A percentile compares a stretch with the other conserved stretches of the same genome.
Evolutionary conservation across 129 eudicot genomes (phyloP).

Genomic region (Flaveria brownii): DNA sequence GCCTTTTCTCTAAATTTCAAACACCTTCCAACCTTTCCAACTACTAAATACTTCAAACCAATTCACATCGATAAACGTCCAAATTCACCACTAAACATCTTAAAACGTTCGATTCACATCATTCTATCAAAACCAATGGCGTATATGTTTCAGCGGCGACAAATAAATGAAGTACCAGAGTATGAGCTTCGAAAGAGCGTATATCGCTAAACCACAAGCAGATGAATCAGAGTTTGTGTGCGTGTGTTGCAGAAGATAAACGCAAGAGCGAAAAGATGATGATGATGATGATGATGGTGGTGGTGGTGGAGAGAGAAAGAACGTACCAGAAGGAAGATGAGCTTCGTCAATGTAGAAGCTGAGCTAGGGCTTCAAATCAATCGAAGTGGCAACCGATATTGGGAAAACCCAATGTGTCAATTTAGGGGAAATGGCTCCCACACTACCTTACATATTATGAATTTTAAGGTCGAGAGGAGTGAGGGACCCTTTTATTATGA

Average conservation of each 20-base stretch:
- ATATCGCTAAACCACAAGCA: too few relatives aligned
- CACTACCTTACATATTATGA: neutral
- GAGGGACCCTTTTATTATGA: neutral
- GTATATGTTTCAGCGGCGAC: slow-evolving; percentile 6
- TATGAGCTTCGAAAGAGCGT: slow-evolving; percentile 15
- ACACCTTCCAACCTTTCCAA: neutral
- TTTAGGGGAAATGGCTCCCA: neutral
- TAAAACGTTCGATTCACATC: neutral
- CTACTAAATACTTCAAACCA: neutral
- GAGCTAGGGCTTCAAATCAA: slow-evolving; percentile 36
- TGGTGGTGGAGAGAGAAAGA: neutral
- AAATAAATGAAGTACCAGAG: slow-evolving; percentile 16
- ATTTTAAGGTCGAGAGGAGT: neutral
- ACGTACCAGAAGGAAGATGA: slow-evolving; percentile 19
- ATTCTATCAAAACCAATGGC: neutral
- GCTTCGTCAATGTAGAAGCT: slow-evolving; percentile 7
- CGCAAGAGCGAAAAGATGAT: neutral
- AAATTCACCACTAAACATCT: neutral
- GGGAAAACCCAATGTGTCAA: slow-evolving; percentile 10
- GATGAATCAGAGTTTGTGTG: slow-evolving; percentile 7
- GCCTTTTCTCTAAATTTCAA: neutral
- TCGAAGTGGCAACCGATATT: neutral
- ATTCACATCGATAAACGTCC: neutral
- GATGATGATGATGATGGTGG: too few relatives aligned
- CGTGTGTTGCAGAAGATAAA: neutral